Evolutionary conservation across 306 rosid species (phyloP), one percentile per base, ranked within the genome.

Genomic region (Cucurbita argyrosperma): DNA sequence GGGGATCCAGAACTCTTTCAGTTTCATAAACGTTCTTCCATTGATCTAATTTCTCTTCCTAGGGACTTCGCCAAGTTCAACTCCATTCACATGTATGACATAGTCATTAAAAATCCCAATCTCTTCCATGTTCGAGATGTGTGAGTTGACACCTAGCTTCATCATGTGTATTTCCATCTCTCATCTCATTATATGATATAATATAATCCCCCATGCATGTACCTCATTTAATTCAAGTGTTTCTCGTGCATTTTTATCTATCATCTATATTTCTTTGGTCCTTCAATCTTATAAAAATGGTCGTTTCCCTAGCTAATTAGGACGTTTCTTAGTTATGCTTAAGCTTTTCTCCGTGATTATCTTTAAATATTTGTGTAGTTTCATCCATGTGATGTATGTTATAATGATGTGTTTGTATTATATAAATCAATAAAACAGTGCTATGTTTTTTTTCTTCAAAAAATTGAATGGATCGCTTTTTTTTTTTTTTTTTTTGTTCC

Each of bases 11-110:
- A 91, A 14, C 77, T 89, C 8, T 83, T 81, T 79, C 99, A 95
- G 63, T 95, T 91, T 84, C 99, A 95, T 77, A 91, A 91, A 79
- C 82, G 75, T n/a, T 83, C 92, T 7, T 88, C 97, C 59, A 91
- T 89, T 72, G 99, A 95, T 83, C 82, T 95, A 12, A 95, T 95
- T 15, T 91, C 97, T 47, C 97, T 95, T 8, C 99, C 99, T 0
- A 77, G 64, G 38, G 96, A 95, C 14, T 95, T 88, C 80, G 79
- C 85, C 75, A 88, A 80, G 84, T 95, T 95, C 89, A 85, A 79
- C 87, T 88, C 99, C 50, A 60, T 95, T 85, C 7, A 95, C 26
- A 95, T 95, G 99, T 95, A 88, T 71, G 99, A 95, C 63, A 88
- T 95, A 4, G 99, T 89, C 81, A 8, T 95, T 71, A 95, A 95